phyloP scores from a whole-genome alignment of 1,284 basidiomycete genomes.

The Malassezia obtusa region DNA sequence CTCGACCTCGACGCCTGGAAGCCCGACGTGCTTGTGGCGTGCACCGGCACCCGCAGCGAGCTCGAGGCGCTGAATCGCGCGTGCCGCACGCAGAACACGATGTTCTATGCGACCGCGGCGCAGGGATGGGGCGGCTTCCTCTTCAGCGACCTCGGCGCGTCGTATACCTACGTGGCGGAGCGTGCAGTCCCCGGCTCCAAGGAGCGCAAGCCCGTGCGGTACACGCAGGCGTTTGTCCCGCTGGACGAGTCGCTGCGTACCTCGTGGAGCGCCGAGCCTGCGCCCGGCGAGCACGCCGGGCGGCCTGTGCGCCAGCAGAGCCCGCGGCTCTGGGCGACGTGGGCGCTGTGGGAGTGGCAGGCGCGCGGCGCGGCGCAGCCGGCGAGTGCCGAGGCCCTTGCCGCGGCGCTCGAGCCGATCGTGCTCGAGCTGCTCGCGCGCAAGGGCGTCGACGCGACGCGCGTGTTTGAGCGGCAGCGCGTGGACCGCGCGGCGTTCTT shows the following conservation, averaged over 20 bases:
- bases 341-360: slow-evolving; percentile 48
- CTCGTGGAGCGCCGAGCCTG: slow-evolving; percentile 51
- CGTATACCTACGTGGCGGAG: slow-evolving; percentile 71
- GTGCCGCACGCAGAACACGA: slow-evolving; percentile 52
- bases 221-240: slow-evolving; percentile 56
- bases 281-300: slow-evolving; percentile 66
- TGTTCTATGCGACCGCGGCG: slow-evolving; percentile 74
- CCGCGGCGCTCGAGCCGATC: background rate
- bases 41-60: slow-evolving; percentile 3
- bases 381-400: background rate
- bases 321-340: slow-evolving; percentile 57
- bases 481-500: slow-evolving; percentile 2
- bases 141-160: slow-evolving; percentile 78
- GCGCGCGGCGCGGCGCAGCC: background rate
- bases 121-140: slow-evolving; percentile 89
- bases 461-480: slow-evolving; percentile 6
- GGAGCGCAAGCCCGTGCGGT: background rate
- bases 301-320: slow-evolving; percentile 50
- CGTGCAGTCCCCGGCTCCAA: slow-evolving; percentile 19
- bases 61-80: slow-evolving; percentile 68
- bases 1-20: slow-evolving; percentile 49
- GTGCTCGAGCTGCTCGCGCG: slow-evolving; percentile 13
- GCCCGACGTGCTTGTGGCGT: slow-evolving; percentile 18
- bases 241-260: slow-evolving; percentile 48
- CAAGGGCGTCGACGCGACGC: slow-evolving; percentile 14